Base-by-base conservation (phyloP, 805 yeast species). In the Myxozyma melibiosi region DNA sequence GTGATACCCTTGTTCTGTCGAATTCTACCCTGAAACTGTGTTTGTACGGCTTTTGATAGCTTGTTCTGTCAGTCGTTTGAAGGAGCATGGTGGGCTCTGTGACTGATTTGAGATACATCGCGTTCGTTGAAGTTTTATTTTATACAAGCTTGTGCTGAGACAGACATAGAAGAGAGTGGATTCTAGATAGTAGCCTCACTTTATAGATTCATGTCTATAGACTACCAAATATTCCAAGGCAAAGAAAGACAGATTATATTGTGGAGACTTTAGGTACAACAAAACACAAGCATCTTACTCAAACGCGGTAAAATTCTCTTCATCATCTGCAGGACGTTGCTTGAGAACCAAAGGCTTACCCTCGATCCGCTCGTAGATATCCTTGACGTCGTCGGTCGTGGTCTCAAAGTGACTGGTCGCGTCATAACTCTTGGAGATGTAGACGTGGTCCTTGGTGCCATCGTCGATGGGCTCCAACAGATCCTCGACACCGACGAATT, bases 311-410 rank as follows among this genome's bases (percentile, higher is more conserved):
- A 61, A 59, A 37, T 62, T 80, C 35, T 79, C 81, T 57, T 84
- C 88, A 57, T 84, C 90, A 5, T 51, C 55, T 28, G 77, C 84
- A 44, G 84, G 78, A 70, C 96, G 84, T 71, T 87, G 81, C 76
- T 90, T 85, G 65, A 91, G 80, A 24, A 88, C 95, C 67, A 94
- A 80, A 18, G 96, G 96, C 72, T 89, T 88, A 49, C 98, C 98
- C 33, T 88, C 88, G 63, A 94, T 85, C 72, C 98, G 83, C 73
- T 85, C 85, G 73, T 94, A 94, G 52, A 94, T 80, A 72, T 92
- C 97, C 74, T 90, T 90, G 66, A 94, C 96, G 72, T 94, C 98
- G 71, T 94, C 98, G 38, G 99, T 94, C 67, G 96, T 88, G 41
- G 91, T 77, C 74, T 94, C 99, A 71, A 94, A 94, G 75, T 94